Base-by-base conservation (phyloP, 2,329 filamentous ascomycete species). In the Metarhizium guizhouense region DNA sequence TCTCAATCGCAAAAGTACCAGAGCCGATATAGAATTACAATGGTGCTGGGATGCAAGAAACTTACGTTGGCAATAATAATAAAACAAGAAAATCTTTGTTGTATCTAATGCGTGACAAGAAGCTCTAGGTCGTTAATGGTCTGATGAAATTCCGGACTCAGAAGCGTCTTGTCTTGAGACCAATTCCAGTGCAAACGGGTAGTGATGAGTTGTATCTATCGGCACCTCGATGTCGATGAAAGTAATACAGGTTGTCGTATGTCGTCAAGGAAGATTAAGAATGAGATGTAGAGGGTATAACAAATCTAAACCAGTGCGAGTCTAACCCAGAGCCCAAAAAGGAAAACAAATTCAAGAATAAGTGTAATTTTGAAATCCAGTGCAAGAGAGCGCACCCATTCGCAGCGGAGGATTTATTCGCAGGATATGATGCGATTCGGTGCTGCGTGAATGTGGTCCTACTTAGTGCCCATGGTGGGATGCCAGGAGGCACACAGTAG, bases 301-400 rank as follows among this genome's bases (percentile, higher is more conserved):
- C 53, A 63, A 65, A 38, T 72, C 71, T 73, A 73, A 71, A 69
- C 65, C 69, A 65, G 66, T 63, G 67, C 67, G 49, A 55, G 67
- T 72, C 70, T 72, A 72, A 69, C 62, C 67, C 66, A 66, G 64
- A 65, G 64, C 64, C 64, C 63, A 65, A 69, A 64, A 62, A 56
- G 60, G 32, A 45, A 58, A 54, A 40, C 51, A 58, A 60, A 45
- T 43, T 47, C 50, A 30, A 60, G 53, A 58, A 57, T 42, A 25
- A 54, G 42, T 50, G 11, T 50, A 6, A 32, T n/a, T 47, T 55
- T 47, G n/a, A 54, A 20, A 45, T 47, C n/a, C 40, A 40, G n/a
- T 38, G 51, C 14, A 36, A 38, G 29, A 52, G 18, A 16, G 34
- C 51, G 54, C 60, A 64, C 61, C 63, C 65, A 65, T 67, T 63